Conservation (phyloP, 1,284 basidiomycete species). For the Papiliotrema laurentii region DNA sequence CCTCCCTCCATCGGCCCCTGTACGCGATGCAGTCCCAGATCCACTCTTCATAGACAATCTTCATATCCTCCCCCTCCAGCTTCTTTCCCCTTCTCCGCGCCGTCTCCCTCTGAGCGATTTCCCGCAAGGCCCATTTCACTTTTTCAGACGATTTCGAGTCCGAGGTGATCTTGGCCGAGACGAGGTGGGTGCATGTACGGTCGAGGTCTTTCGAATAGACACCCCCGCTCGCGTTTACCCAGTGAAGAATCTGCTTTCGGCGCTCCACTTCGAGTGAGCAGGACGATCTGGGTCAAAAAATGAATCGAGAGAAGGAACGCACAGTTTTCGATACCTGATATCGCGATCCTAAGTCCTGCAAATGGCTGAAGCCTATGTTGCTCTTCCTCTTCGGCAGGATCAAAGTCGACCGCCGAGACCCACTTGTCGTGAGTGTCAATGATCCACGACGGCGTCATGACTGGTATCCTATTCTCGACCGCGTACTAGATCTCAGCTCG, state of each 20-base stretch:
- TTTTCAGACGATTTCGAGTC: constrained; percentile 37
- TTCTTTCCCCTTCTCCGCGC: constrained; percentile 26
- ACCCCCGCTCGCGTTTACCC: constrained; percentile 36
- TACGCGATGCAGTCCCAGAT: constrained; percentile 48
- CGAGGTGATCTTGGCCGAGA: constrained; percentile 33
- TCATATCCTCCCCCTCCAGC: constrained; percentile 28
- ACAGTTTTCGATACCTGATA: constrained; percentile 39
- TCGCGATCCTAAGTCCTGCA: constrained; percentile 32
- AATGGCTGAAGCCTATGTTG: constrained; percentile 33
- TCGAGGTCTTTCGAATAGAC: constrained; percentile 44
- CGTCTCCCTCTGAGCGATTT: constrained; percentile 27
- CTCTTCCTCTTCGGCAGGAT: constrained; percentile 22
- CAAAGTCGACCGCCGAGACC: constrained; percentile 28
- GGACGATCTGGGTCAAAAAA: too few relatives aligned
- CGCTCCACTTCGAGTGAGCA: constrained; percentile 26
- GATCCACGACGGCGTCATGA: constrained; percentile 40
- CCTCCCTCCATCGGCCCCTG: constrained; percentile 41
- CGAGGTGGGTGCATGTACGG: constrained; percentile 41
- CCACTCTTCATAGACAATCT: constrained; percentile 46
- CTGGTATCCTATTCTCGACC: constrained; percentile 35
- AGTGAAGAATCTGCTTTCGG: constrained; percentile 34
- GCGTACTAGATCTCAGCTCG: constrained; percentile 31
- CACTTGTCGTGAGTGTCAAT: constrained; percentile 26
- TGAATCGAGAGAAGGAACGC: background rate
- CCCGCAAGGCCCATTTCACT: constrained; percentile 40